Percentiles rank a stretch among this genome's conserved stretches.
Conservation (phyloP, 805 yeast genomes). For the Ogataea pini region DNA sequence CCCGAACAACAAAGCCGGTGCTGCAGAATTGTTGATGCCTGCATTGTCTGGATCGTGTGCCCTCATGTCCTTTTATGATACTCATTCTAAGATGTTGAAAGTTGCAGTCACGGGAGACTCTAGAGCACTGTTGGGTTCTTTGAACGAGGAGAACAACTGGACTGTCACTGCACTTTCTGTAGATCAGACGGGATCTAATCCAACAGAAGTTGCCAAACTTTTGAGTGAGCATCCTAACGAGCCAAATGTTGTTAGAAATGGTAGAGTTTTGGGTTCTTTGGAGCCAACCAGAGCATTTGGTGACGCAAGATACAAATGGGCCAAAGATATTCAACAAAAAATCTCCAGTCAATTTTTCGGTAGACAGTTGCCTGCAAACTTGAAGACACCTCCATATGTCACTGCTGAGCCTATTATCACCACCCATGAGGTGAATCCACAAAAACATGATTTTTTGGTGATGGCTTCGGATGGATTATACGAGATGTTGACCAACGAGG, state of each 20-base stretch:
- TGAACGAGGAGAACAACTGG: constrained; percentile 69
- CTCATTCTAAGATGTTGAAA: constrained; percentile 65
- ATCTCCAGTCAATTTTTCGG: constrained; percentile 81
- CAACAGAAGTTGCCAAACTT: constrained; percentile 80
- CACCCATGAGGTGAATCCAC: constrained; percentile 70
- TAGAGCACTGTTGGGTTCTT: constrained; percentile 81
- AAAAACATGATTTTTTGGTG: constrained; percentile 80
- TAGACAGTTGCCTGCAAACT: constrained; percentile 66
- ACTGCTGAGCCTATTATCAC: constrained; percentile 95
- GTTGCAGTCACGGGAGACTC: constrained; percentile 98
- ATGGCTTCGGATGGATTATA: constrained; percentile 93
- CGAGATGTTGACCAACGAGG: constrained; percentile 89
- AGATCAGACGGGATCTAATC: constrained; percentile 94
- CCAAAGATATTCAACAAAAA: constrained; percentile 67
- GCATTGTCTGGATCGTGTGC: constrained; percentile 97
- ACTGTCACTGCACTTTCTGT: constrained; percentile 81
- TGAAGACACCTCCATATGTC: constrained; percentile 92
- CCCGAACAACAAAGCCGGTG: constrained; percentile 62
- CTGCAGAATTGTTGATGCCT: constrained; percentile 79
- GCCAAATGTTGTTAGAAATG: constrained; percentile 77
- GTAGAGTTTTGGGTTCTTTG: constrained; percentile 87
- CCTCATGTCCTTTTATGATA: constrained; percentile 80
- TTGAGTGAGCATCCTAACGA: constrained; percentile 90
- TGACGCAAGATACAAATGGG: constrained; percentile 90
- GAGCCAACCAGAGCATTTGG: constrained; percentile 98